Base-by-base conservation (phyloP, 495 filamentous ascomycete genomes). In the Achaetomiella virescens region DNA sequence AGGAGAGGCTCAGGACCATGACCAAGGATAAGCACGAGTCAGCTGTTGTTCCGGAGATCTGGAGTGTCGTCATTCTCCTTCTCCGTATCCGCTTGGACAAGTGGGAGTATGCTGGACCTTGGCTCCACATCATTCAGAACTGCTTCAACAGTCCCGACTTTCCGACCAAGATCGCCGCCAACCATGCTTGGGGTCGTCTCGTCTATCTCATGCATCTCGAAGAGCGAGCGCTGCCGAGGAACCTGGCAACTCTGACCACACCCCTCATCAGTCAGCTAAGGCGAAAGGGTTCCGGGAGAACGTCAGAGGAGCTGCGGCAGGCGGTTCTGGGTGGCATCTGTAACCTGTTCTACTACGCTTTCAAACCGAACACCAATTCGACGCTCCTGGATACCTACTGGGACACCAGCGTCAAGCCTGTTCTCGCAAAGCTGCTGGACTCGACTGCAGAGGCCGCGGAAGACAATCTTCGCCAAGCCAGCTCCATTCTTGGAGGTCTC, bases 91-190 rank as follows among this genome's bases (percentile, higher is more conserved):
- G 80, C 21, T 63, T 91, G 15, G 81, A 89, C 29, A 74, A 80
- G 55, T 97, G 89, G 90, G 78, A 84, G 48, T 81, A 81, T 64
- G 81, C 88, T 54, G 79, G 75, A 18, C 75, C 76, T 6, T 97
- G 88, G 86, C 72, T 96, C 2, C 70, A 76, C 7, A 77, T 96
- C 15, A 83, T 96, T 37, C 84, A 95, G 60, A 75, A 73, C 48
- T 95, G 91, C 63, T 90, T 96, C 74, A 95, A 95, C 60, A 87
- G 83, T 66, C 81, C 78, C 48, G 88, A 95, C 55, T 69, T 78
- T 1, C 72, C 78, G 1, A 86, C 87, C 48, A 91, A 86, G 60
- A 71, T 81, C 6, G 84, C 90, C 56, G 90, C 91, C 21, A 87
- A 89, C 56, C 66, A 83, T 22, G 89, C 89, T 7, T 97, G 91